These are phyloP conservation scores for Coemansia erecta DNA, from an alignment of 192 early-diverging fungal species.

Conservation along the genomic window DNA sequence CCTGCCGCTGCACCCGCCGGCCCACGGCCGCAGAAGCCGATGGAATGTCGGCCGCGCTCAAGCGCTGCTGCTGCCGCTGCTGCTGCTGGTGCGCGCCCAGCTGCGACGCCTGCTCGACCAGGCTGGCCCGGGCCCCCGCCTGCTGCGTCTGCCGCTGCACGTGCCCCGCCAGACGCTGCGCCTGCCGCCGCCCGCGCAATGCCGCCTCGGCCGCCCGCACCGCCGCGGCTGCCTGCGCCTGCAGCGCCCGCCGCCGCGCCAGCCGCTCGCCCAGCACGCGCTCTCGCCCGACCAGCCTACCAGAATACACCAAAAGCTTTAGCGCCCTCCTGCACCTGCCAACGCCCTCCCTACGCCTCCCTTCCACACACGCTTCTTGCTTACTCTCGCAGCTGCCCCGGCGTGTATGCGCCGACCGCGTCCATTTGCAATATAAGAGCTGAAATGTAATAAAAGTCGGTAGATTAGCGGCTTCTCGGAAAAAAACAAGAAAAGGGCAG, in stretches of 20 bases:
- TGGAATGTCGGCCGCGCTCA: too few relatives aligned
- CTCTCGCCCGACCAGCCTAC: conserved; percentile 20
- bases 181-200: conserved; percentile 2
- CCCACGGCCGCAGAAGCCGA: background rate
- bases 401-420: background rate
- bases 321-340: too few relatives aligned
- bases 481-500: background rate
- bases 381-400: background rate
- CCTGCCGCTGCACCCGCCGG: background rate
- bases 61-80: background rate
- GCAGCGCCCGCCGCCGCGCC: background rate
- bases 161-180: conserved; percentile 11
- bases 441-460: too few relatives aligned
- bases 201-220: too few relatives aligned
- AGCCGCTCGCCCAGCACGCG: conserved; percentile 2
- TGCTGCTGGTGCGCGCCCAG: background rate
- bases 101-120: conserved; percentile 13
- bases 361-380: too few relatives aligned
- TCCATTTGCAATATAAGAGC: background rate
- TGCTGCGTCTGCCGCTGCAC: conserved; percentile 1
- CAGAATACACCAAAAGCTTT: too few relatives aligned
- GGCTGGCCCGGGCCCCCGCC: conserved; percentile 3
- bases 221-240: conserved; percentile 12
- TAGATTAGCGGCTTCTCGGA: background rate
- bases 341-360: too few relatives aligned